Conservation (phyloP, 1,139 yeast genomes). For the Pichiaceae sp. region DNA sequence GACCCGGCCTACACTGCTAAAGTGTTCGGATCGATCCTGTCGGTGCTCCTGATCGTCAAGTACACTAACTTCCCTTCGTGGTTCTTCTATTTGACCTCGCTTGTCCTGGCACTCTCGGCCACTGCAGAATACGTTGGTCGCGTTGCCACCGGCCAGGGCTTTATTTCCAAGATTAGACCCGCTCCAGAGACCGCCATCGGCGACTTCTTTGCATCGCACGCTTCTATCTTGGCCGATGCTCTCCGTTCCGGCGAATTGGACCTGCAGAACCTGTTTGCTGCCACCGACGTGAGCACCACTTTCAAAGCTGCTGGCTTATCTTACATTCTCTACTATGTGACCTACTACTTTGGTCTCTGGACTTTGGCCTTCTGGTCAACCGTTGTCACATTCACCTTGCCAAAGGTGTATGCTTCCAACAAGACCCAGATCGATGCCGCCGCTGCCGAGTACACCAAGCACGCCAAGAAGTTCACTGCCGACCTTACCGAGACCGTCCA, state of each 20-base stretch:
- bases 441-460: slow-evolving; percentile 46
- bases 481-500: slow-evolving; percentile 45
- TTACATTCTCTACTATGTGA: slow-evolving; percentile 61
- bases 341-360: slow-evolving; percentile 72
- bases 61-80: slow-evolving; percentile 63
- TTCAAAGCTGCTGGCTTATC: slow-evolving; percentile 63
- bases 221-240: slow-evolving; percentile 36
- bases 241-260: slow-evolving; percentile 37
- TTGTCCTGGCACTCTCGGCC: slow-evolving; percentile 46
- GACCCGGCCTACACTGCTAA: slow-evolving; percentile 75
- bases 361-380: slow-evolving; percentile 51
- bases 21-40: slow-evolving; percentile 59
- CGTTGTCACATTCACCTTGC: slow-evolving; percentile 63
- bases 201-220: slow-evolving; percentile 31
- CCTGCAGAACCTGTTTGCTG: slow-evolving; percentile 53
- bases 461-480: slow-evolving; percentile 48
- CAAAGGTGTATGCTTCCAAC: slow-evolving; percentile 65
- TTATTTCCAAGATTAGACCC: slow-evolving; percentile 61
- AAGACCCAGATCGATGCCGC: slow-evolving; percentile 76
- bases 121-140: slow-evolving; percentile 64
- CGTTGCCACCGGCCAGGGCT: slow-evolving; percentile 60
- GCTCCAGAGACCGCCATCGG: slow-evolving; percentile 27
- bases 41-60: slow-evolving; percentile 54
- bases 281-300: slow-evolving; percentile 61
- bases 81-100: slow-evolving; percentile 44